Evolutionary conservation across 129 eudicot genomes (phyloP), one percentile per base, ranked within the genome.

Genomic region (Cynara cardunculus): DNA sequence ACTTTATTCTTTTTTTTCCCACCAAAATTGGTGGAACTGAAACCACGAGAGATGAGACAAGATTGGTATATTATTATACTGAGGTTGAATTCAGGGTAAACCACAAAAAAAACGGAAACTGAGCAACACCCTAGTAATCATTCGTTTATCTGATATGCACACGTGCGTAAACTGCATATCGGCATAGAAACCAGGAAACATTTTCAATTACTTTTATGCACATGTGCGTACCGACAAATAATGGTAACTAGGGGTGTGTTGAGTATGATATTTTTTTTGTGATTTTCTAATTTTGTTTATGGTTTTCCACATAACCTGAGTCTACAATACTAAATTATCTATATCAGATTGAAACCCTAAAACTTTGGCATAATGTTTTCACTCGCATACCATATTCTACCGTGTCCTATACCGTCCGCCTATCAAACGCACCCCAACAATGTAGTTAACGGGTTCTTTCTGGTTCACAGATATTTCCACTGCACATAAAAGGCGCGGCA

Each of bases 401-500:
- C 4, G n/a, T 44, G 16, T 13, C 59, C 4, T 1, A 4, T 44
- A 44, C 19, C 13, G 18, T 46, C 4, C 0, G 59, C 59, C n/a
- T 46, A 46, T 5, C 59, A 14, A 46, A 46, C 4, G 22, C 62
- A 49, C 62, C 7, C 21, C 4, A 53, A 24, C 62, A 8, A 21
- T 71, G 19, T 18, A 11, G 56, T 79, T 79, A 81, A 77, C 7
- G 11, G 64, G 18, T 21, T 35, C 9, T 10, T 70, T 68, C 25
- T 59, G 82, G 26, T 77, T 74, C 79, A 73, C 91, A 94, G 98
- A 90, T 94, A 53, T 94, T 94, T 82, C 97, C 98, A 4, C 75
- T 94, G 79, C 91, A 94, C 66, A 82, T 93, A 28, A 93, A 93
- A 78, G 96, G 96, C 0, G 79, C 85, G 46, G 97, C 93, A 25